Evolutionary conservation across 2,329 filamentous ascomycete genomes (phyloP).

Genomic region (Mycocentrospora acerina): DNA sequence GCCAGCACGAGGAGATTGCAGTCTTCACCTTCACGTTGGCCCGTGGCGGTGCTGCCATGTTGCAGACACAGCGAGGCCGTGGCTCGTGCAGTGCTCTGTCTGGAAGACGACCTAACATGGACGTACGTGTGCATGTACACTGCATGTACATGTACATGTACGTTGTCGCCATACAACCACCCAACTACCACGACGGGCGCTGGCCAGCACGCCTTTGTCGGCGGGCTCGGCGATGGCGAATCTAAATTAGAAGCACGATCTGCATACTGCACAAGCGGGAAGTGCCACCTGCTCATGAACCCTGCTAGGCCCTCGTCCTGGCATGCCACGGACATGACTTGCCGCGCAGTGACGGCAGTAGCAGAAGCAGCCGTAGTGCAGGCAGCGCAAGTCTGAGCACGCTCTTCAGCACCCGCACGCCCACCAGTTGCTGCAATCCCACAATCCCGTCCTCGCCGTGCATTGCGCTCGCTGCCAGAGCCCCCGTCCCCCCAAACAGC

Average conservation of each 20-base stretch:
- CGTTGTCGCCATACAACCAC: conserved; percentile 3
- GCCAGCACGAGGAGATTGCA: too few relatives aligned
- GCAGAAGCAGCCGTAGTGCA: too few relatives aligned
- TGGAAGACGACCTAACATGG: too few relatives aligned
- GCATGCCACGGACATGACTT: conserved; percentile 9
- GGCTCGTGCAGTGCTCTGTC: too few relatives aligned
- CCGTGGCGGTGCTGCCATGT: too few relatives aligned
- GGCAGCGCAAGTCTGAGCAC: conserved; percentile 10
- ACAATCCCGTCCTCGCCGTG: conserved; percentile 2
- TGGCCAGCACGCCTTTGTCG: too few relatives aligned
- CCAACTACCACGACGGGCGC: neutral
- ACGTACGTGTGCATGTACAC: too few relatives aligned
- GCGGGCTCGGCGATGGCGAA: neutral
- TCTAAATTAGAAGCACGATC: conserved; percentile 26
- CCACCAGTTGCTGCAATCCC: conserved; percentile 18
- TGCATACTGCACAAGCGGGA: conserved; percentile 24
- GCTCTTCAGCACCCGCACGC: conserved; percentile 16
- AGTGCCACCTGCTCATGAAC: conserved; percentile 25
- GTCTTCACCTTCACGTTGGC: too few relatives aligned
- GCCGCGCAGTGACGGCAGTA: conserved; percentile 7
- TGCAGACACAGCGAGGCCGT: too few relatives aligned
- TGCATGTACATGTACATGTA: too few relatives aligned
- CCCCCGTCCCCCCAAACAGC: conserved; percentile 2
- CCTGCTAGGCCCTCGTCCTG: conserved; percentile 27
- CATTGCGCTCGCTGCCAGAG: conserved; percentile 9